Conservation (phyloP, 140 eudicot genomes). For the Senecio squalidus region DNA sequence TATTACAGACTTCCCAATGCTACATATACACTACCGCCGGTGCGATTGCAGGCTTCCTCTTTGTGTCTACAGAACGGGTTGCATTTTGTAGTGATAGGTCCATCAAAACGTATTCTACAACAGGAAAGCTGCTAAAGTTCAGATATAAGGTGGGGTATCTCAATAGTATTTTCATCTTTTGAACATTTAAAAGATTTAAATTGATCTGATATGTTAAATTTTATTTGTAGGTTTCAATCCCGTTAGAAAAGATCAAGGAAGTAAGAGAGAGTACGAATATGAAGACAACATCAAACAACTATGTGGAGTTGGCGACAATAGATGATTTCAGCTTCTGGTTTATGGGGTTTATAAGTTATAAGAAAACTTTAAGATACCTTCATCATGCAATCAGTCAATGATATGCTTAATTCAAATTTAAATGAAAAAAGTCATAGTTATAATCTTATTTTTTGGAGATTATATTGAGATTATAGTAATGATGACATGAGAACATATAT, state of each 20-base stretch:
- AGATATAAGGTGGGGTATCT: conserved; percentile 5
- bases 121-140: conserved; percentile 33
- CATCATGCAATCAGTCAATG: conserved; percentile 21
- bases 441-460: neutral
- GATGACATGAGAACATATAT: no score
- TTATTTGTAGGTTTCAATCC: conserved; percentile 33
- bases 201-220: neutral
- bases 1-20: conserved; percentile 35
- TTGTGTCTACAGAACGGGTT: conserved; percentile 39
- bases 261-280: conserved; percentile 19
- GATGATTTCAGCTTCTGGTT: conserved; percentile 53
- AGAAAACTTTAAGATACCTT: conserved; percentile 30
- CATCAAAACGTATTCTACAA: conserved; percentile 30
- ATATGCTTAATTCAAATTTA: conserved; percentile 4
- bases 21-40: conserved; percentile 28
- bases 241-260: conserved; percentile 29
- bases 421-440: neutral
- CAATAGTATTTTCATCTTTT: neutral
- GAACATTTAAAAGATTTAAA: neutral
- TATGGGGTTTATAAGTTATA: conserved; percentile 29
- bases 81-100: conserved; percentile 43
- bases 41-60: conserved; percentile 37
- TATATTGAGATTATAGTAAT: neutral
- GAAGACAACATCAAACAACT: conserved; percentile 35
- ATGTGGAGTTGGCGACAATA: conserved; percentile 29